Evolutionary conservation across 208 protist species (phyloP), one percentile per base, ranked within the genome.

Genomic region (Polymyxa betae): DNA sequence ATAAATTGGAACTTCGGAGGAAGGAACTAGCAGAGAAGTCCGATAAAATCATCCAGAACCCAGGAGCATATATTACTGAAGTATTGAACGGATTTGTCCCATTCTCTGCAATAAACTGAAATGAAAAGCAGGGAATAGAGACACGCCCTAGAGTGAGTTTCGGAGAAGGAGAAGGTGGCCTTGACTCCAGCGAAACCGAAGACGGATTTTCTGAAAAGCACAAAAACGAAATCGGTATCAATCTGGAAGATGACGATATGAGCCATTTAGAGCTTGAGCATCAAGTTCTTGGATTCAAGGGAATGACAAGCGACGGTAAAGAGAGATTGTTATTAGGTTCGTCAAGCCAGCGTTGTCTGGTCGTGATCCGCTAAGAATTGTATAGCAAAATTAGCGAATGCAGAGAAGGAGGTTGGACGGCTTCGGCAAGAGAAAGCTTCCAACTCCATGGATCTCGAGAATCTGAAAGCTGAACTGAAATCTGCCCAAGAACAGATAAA

Each of bases 231-330:
- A n/a, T n/a, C n/a, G 16, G 35, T n/a, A n/a, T 82, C n/a, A n/a
- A 35, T 82, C 16, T 40, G 35, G 5, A 20, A 12, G n/a, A 35
- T 43, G 72, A 82, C n/a, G 72, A 82, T 38, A 35, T 82, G 5
- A 35, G n/a, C 16, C 72, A n/a, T 5, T n/a, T 82, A 16, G 72
- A 82, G 72, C 72, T 82, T 20, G 72, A 82, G n/a, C 72, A 35
- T 43, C 72, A 82, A 43, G 72, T 82, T 20, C n/a, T 82, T 20
- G 72, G 72, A 5, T 45, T 82, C 16, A 82, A 82, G 35, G 72
- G 72, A 43, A 82, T 82, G 72, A 82, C 16, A 5, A 35, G 5
- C 72, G 72, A 82, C 35, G 72, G 72, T 20, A 5, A n/a, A 35
- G 72, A 82, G n/a, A 82, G 40, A 43, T n/a, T 82, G 35, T 43